Base-by-base conservation (phyloP, 139 green algal genomes). In the Astrephomene gubernaculifera region DNA sequence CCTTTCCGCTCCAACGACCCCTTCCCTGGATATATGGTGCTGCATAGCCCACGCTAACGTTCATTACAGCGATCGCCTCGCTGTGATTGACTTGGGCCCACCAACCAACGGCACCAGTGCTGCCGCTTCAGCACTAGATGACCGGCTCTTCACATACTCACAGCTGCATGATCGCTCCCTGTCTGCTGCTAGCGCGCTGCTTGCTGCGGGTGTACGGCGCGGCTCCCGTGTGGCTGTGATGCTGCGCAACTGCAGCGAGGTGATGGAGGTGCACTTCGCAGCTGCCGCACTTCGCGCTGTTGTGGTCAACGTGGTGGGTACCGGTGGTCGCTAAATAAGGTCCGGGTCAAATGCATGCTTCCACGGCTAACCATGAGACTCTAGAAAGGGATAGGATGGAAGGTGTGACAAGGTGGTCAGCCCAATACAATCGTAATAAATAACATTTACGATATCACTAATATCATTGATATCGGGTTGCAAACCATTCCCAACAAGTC, bases 211-310 rank as follows among this genome's bases (percentile, higher is more conserved):
- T 14, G 49, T 91, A 14, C 67, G 68, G 4, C 70, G 87, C 1
- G 92, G 92, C 49, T 86, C 83, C n/a, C 90, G 91, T 9, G 71
- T 98, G 3, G 95, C 85, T 6, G 76, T 97, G 10, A 87, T 96
- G 73, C 87, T 93, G 60, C 90, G 92, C 45, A 98, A 98, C 87
- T 83, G 88, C 76, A 63, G 45, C 76, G 92, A 86, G 90, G 93
- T 80, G 83, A 82, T 97, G 10, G 90, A 95, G 72, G 33, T 91
- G 38, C 95, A 98, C 65, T 97, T 92, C 87, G 95, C 95, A 12
- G 92, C 91, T 4, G 95, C 95, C 0, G 90, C 92, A 0, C 41
- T 96, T 9, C 90, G 93, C 25, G 93, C 89, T 5, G 81, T 95
- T 24, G 71, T 98, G 2, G 92, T 98, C 12, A 98, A 98, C 83